Evolutionary conservation across 805 yeast genomes (phyloP).

Genomic region (Yarrowia sp.): DNA sequence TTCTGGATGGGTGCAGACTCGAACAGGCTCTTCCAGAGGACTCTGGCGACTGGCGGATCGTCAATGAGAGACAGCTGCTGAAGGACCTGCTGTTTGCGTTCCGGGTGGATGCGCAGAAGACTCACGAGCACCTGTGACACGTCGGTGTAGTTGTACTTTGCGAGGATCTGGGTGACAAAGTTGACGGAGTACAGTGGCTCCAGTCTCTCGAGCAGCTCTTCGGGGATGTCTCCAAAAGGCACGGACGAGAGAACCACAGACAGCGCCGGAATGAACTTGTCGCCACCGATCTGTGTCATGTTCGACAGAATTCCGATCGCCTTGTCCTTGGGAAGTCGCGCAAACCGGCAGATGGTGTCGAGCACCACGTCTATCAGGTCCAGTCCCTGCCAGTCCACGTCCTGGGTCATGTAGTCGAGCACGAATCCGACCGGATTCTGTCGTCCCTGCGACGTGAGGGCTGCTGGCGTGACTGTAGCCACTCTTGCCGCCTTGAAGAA

Average conservation of each 20-base stretch:
- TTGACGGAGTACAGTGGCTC: background rate
- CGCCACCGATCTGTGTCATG: constrained; percentile 11
- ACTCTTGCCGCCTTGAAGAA: constrained; percentile 12
- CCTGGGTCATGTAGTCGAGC: background rate
- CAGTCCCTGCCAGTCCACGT: constrained; percentile 12
- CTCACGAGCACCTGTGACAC: constrained; percentile 9
- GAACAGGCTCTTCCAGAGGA: constrained; percentile 13
- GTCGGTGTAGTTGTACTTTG: constrained; percentile 16
- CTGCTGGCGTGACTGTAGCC: background rate
- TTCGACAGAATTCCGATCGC: background rate
- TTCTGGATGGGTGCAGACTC: constrained; percentile 27
- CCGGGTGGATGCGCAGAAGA: constrained; percentile 5
- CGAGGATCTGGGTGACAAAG: background rate
- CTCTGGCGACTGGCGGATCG: constrained; percentile 4
- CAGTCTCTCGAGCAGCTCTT: background rate
- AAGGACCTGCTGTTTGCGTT: constrained; percentile 4
- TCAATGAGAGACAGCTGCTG: constrained; percentile 11
- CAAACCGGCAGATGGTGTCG: background rate
- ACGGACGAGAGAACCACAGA: constrained; percentile 6
- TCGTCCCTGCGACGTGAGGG: background rate
- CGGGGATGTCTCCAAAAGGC: constrained; percentile 4
- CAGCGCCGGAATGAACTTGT: constrained; percentile 27
- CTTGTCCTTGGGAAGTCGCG: constrained; percentile 5
- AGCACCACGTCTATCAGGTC: constrained; percentile 9
- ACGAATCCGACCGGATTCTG: background rate